These are phyloP conservation scores for Agrocybe pediades DNA, from an alignment of 768 basidiomycete genomes.

Conservation along the genomic window DNA sequence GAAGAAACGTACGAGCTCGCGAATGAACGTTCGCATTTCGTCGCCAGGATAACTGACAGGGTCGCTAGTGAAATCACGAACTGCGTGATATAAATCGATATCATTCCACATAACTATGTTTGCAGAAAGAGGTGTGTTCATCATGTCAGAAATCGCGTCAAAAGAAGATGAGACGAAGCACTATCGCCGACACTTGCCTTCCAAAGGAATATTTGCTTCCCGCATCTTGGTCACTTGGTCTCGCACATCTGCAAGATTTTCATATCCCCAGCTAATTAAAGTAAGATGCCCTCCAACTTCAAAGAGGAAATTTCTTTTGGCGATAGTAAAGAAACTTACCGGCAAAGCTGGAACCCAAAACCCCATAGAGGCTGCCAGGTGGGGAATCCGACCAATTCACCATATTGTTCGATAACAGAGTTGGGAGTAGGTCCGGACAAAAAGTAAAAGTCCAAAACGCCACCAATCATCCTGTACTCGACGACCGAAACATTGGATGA, in stretches of 20 bases:
- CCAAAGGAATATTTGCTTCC: conserved; percentile 73
- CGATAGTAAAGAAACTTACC: conserved; percentile 36
- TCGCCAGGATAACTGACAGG: conserved; percentile 61
- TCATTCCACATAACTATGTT: conserved; percentile 71
- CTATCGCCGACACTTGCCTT: conserved; percentile 49
- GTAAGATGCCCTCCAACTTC: background rate
- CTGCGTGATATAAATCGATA: conserved; percentile 71
- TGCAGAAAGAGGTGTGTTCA: conserved; percentile 1
- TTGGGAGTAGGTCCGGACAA: conserved; percentile 57
- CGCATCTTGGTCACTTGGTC: conserved; percentile 57
- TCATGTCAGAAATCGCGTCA: background rate
- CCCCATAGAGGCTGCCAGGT: conserved; percentile 76
- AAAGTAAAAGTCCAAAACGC: conserved; percentile 79
- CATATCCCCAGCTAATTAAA: conserved; percentile 39
- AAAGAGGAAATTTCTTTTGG: background rate
- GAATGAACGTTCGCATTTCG: conserved; percentile 55
- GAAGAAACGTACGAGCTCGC: conserved; percentile 48
- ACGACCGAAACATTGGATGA: conserved; percentile 58
- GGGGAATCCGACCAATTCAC: conserved; percentile 64
- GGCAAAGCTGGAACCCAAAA: conserved; percentile 79
- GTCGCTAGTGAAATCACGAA: conserved; percentile 70
- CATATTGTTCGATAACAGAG: conserved; percentile 72
- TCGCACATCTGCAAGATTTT: conserved; percentile 54
- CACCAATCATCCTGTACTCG: conserved; percentile 75
- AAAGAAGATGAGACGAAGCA: conserved; percentile 2